A percentile compares a stretch with the other conserved stretches of the same genome.
These are phyloP conservation scores for Blastobotrys proliferans DNA, from an alignment of 1,139 yeast genomes.

Conservation along the genomic window DNA sequence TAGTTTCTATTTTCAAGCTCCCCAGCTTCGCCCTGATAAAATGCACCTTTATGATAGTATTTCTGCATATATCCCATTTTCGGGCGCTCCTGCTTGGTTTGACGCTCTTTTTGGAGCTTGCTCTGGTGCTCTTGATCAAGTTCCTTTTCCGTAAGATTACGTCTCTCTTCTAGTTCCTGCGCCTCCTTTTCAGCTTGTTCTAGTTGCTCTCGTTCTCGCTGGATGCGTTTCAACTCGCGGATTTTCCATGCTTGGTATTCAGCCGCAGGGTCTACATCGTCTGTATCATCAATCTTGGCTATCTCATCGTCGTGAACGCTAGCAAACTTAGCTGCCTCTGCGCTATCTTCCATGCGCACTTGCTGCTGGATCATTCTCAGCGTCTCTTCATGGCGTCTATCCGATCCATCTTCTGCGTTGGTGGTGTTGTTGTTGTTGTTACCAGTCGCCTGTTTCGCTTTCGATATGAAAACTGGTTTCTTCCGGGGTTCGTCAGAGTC, in stretches of 20 bases:
- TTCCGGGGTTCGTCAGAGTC: slow-evolving; percentile 16
- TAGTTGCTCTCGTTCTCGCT: slow-evolving; percentile 42
- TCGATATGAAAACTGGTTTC: slow-evolving; percentile 27
- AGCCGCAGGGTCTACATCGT: slow-evolving; percentile 47
- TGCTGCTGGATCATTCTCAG: slow-evolving; percentile 22
- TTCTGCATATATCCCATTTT: slow-evolving; percentile 27
- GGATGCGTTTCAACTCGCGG: slow-evolving; percentile 42
- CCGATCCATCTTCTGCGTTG: slow-evolving; percentile 5
- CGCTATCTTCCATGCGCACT: slow-evolving; percentile 21
- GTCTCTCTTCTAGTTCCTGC: slow-evolving; percentile 38
- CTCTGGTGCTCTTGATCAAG: slow-evolving; percentile 20
- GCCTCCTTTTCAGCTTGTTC: slow-evolving; percentile 39
- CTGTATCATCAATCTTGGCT: slow-evolving; percentile 50
- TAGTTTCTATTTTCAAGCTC: slow-evolving; percentile 32
- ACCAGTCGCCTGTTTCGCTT: slow-evolving; percentile 13
- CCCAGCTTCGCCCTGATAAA: slow-evolving; percentile 30
- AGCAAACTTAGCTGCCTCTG: slow-evolving; percentile 15
- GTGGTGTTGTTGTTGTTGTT: not conserved
- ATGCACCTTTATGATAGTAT: slow-evolving; percentile 37
- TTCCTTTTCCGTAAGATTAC: slow-evolving; percentile 35
- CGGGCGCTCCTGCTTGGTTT: slow-evolving; percentile 13
- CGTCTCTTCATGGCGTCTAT: slow-evolving; percentile 18
- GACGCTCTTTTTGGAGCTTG: slow-evolving; percentile 16
- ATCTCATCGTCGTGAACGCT: slow-evolving; percentile 25
- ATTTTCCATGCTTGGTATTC: slow-evolving; percentile 47